These are phyloP conservation scores for Paraglomus occultum DNA, from an alignment of 192 early-diverging fungal species.

Conservation along the genomic window DNA sequence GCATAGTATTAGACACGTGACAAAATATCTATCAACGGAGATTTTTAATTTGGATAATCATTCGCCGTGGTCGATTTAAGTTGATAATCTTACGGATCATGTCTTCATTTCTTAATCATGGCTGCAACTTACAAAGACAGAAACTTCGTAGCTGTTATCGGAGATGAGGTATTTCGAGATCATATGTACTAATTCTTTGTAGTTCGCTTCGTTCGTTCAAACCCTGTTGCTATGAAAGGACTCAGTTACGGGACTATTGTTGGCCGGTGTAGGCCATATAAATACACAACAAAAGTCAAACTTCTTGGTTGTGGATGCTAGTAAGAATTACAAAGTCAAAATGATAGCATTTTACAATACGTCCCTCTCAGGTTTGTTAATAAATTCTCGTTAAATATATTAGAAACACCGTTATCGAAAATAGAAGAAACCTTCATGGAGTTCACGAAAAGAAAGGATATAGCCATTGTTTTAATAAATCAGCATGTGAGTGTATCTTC, in stretches of 20 bases:
- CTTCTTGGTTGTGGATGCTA: slow-evolving; percentile 94
- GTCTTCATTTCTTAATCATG: too few species aligned
- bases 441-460: slow-evolving; percentile 91
- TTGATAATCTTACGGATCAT: too few species aligned
- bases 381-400: background rate
- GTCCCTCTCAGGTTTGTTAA: background rate
- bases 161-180: slow-evolving; percentile 53
- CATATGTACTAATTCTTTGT: background rate
- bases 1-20: too few species aligned
- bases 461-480: slow-evolving; percentile 97
- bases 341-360: background rate
- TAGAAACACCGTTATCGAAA: slow-evolving; percentile 68
- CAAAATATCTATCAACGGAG: too few species aligned
- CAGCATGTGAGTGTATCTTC: slow-evolving; percentile 69
- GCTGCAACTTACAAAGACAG: slow-evolving; percentile 43
- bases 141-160: slow-evolving; percentile 62
- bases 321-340: slow-evolving; percentile 47
- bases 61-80: too few species aligned
- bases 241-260: slow-evolving; percentile 93
- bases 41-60: too few species aligned
- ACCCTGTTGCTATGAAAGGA: slow-evolving; percentile 45
- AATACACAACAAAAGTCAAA: slow-evolving; percentile 90
- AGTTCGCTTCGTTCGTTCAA: background rate
- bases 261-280: slow-evolving; percentile 95
- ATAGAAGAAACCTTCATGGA: slow-evolving; percentile 83